Evolutionary conservation across 2,329 filamentous ascomycete species (phyloP).

Genomic region (Talaromyces sp.): DNA sequence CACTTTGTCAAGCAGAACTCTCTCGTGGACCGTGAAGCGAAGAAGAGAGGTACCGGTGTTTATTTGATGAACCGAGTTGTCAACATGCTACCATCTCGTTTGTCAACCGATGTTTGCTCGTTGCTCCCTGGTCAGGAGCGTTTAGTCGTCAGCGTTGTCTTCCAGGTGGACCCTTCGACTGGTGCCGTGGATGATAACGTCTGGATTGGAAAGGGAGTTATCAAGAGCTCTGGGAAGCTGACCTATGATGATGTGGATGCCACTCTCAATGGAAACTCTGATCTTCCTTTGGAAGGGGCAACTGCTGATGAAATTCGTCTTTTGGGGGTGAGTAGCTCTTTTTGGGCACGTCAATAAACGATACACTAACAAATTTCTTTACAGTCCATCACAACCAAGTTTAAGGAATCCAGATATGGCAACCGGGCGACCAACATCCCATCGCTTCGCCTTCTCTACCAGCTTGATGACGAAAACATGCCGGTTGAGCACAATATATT

Average conservation of each 20-base stretch:
- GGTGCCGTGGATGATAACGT: slow-evolving; percentile 82
- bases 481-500: slow-evolving; percentile 96
- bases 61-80: slow-evolving; percentile 88
- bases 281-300: slow-evolving; percentile 61
- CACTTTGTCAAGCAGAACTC: slow-evolving; percentile 97
- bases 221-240: slow-evolving; percentile 86
- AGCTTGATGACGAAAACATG: slow-evolving; percentile 96
- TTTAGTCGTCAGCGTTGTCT: slow-evolving; percentile 86
- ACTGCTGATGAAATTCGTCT: slow-evolving; percentile 64
- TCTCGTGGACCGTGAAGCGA: slow-evolving; percentile 91
- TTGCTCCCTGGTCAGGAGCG: slow-evolving; percentile 82
- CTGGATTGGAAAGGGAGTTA: slow-evolving; percentile 89
- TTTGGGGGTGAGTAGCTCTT: slow-evolving; percentile 7
- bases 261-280: slow-evolving; percentile 62
- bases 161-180: slow-evolving; percentile 78
- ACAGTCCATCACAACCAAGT: slow-evolving; percentile 76
- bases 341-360: not conserved
- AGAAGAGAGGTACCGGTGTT: slow-evolving; percentile 94
- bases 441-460: slow-evolving; percentile 81
- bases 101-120: slow-evolving; percentile 84
- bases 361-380: slow-evolving; percentile 15
- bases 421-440: slow-evolving; percentile 75
- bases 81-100: slow-evolving; percentile 79
- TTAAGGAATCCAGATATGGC: slow-evolving; percentile 81
- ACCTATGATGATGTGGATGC: slow-evolving; percentile 81